Conservation (phyloP, 2,329 filamentous ascomycete genomes). For the Trichophyton mentagrophytes region DNA sequence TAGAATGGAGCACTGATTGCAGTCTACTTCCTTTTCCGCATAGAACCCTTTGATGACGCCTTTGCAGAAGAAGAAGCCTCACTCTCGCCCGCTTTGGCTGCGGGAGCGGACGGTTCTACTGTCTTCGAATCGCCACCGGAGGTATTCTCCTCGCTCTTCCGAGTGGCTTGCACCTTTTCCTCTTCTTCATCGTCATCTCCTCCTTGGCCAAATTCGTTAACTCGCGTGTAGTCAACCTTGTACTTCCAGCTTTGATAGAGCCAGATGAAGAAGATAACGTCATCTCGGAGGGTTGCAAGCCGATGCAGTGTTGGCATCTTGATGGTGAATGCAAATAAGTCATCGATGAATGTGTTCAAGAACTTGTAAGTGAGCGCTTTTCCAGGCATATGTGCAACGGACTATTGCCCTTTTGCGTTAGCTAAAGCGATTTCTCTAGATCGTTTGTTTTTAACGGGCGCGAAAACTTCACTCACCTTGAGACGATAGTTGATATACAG, state of each 20-base stretch:
- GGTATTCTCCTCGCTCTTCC: slow-evolving; percentile 7
- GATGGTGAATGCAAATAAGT: slow-evolving; percentile 96
- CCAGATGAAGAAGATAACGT: slow-evolving; percentile 97
- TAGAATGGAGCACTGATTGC: neutral
- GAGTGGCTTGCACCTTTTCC: slow-evolving; percentile 26
- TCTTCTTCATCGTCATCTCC: slow-evolving; percentile 70
- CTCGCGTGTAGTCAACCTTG: slow-evolving; percentile 75
- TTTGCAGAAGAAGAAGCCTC: slow-evolving; percentile 3
- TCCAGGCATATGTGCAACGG: slow-evolving; percentile 88
- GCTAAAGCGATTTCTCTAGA: neutral
- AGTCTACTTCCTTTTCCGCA: slow-evolving; percentile 12
- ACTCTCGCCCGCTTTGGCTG: neutral
- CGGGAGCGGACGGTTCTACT: slow-evolving; percentile 8
- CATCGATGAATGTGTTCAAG: slow-evolving; percentile 96
- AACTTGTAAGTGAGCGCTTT: slow-evolving; percentile 98
- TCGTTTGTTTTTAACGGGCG: neutral
- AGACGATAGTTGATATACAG: slow-evolving; percentile 99
- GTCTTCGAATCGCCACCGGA: slow-evolving; percentile 8
- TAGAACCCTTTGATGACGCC: slow-evolving; percentile 6
- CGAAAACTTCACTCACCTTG: slow-evolving; percentile 43
- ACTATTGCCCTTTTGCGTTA: slow-evolving; percentile 25
- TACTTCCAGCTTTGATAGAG: slow-evolving; percentile 90
- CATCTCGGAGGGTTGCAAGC: slow-evolving; percentile 81
- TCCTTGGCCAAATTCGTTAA: slow-evolving; percentile 97
- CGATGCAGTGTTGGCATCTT: slow-evolving; percentile 96